Base-by-base conservation (phyloP, 2,329 filamentous ascomycete genomes). In the Chaetomium sp. region DNA sequence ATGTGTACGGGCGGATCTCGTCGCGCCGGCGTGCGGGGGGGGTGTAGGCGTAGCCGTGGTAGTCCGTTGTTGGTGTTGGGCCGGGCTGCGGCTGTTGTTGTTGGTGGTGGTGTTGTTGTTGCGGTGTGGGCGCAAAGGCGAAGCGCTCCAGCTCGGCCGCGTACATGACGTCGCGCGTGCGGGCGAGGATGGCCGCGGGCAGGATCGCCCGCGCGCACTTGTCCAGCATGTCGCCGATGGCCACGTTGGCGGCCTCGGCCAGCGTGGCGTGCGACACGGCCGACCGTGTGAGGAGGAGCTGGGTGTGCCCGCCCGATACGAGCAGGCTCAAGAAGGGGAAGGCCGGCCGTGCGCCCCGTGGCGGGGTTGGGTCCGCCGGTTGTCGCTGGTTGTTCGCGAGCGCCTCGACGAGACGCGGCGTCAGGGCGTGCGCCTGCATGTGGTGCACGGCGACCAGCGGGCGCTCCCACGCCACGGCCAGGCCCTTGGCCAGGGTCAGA, bases 361-460 rank as follows among this genome's bases (percentile, higher is more conserved):
- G 45, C 3, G n/a, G n/a, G n/a, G n/a, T 2, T n/a, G 45, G 10
- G 5, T 10, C 8, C 8, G 9, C 10, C 38, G 5, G 21, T 12
- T 10, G 21, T n/a, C 5, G 8, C 8, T 9, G 45, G n/a, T 23
- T n/a, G 45, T 23, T 47, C n/a, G 69, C 60, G 65, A 94, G 77
- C 5, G 90, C 90, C 35, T 81, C 78, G 4, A 89, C 88, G 50
- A 99, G 84, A 10, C 92, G 84, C 19, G 94, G 91, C 21, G 95
- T 98, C 67, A 99, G 79, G 21, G 95, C 90, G 77, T 99, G 95
- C 12, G 93, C 95, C 75, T 97, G 93, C 95, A 99, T 98, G 77
- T 99, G 95, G 76, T 99, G 91, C 0, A 97, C 91, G 0, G 88
- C 95, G 1, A 98, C 76, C 35, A 98, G 80, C 3, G 94, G 93